Evolutionary conservation across 225 moss, liverwort and hornwort genomes (phyloP), one percentile per base, ranked within the genome.

Genomic region (Anthoceros angustus): DNA sequence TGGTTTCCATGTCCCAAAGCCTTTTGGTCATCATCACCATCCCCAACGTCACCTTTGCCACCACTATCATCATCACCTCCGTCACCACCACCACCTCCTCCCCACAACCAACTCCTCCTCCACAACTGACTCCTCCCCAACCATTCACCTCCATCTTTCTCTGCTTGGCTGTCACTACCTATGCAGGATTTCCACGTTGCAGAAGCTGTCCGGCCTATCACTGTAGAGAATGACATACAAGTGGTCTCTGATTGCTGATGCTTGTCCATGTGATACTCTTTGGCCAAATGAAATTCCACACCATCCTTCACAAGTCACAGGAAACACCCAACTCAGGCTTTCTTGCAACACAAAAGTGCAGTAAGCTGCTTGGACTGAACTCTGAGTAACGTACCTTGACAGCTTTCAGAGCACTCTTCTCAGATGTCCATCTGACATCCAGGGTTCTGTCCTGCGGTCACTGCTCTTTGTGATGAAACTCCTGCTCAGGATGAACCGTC

Each of bases 111-210:
- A 18, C 55, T 18, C 23, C 16, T 18, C 55, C 55, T 6, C 55
- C 55, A 9, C n/a, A 18, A 55, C n/a, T 12, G 14, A 18, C 55
- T 18, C n/a, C 55, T 9, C 55, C 55, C 7, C 55, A 55, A 6
- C 55, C 12, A 46, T 46, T 16, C 45, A 11, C 16, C 12, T 46
- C 45, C 45, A 46, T 16, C 45, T 11, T 16, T 46, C 16, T 46
- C 16, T 46, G 11, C 16, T 55, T 18, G 8, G 14, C n/a, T 0
- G 23, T 55, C 55, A 55, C 55, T 18, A 55, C 16, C n/a, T 7
- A 55, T 23, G 14, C 55, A 55, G 23, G 55, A 55, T 55, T 55
- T 55, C 55, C 55, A 55, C 18, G 55, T 23, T 55, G 55, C 55
- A 15, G 45, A 11, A 46, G 55, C 55, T 55, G 55, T 55, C 23